These are phyloP conservation scores for Tulasnella sp. DNA, from an alignment of 768 basidiomycete genomes.

Conservation along the genomic window DNA sequence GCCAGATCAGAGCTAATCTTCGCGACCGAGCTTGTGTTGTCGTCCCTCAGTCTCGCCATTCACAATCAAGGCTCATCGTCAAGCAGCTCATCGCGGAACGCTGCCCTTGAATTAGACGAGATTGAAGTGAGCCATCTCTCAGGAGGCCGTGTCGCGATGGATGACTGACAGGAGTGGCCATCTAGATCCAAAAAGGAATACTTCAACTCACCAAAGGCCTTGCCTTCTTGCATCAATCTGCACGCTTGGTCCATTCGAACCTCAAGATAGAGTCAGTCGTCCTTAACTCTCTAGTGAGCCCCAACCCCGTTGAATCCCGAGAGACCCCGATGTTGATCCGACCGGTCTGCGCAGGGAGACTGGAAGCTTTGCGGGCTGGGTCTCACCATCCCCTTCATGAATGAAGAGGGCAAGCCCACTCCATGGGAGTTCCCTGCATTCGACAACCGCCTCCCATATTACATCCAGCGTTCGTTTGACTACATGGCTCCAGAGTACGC, in stretches of 20 bases:
- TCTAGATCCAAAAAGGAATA: constrained; percentile 89
- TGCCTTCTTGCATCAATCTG: constrained; percentile 85
- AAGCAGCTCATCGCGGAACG: constrained; percentile 35
- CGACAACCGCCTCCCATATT: constrained; percentile 68
- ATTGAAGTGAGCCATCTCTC: constrained; percentile 56
- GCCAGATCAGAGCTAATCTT: constrained; percentile 66
- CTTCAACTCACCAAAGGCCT: constrained; percentile 87
- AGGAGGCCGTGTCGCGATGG: background rate
- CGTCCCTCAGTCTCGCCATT: constrained; percentile 72
- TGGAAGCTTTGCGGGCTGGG: constrained; percentile 95
- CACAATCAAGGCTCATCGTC: constrained; percentile 41
- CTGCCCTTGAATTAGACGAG: constrained; percentile 84
- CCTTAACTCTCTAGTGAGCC: constrained; percentile 71
- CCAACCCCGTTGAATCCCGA: background rate
- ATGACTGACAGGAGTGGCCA: background rate
- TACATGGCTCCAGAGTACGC: constrained; percentile 96
- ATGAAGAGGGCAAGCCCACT: constrained; percentile 60
- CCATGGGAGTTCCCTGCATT: constrained; percentile 88
- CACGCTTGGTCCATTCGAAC: constrained; percentile 87
- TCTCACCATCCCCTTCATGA: constrained; percentile 67
- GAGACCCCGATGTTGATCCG: background rate
- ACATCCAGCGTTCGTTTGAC: constrained; percentile 87
- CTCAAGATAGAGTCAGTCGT: constrained; percentile 79
- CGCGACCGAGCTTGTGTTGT: constrained; percentile 84
- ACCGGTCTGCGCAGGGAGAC: constrained; percentile 60